Base-by-base conservation (phyloP, 345 rosid genomes). In the Gossypium herbaceum region DNA sequence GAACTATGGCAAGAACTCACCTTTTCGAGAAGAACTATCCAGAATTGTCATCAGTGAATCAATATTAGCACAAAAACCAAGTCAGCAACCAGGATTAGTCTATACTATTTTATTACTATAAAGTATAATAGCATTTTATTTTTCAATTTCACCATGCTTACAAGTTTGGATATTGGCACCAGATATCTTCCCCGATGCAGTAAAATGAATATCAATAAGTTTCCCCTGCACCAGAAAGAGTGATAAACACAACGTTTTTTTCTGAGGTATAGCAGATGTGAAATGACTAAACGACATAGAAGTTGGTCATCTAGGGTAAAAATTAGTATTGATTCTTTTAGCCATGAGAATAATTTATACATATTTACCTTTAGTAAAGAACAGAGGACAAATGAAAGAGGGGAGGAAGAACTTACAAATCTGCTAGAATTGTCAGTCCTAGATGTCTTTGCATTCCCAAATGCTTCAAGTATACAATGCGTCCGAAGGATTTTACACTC, bases 401-500 rank as follows among this genome's bases (percentile, higher is more conserved):
- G 66, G 25, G 54, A 43, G 22, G 22, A 20, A 20, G 44, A 79
- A 81, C 99, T 81, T 63, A 96, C 99, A 79, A 96, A 93, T 91
- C 99, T 84, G 71, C 98, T 96, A 51, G 99, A 93, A 82, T 92
- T 93, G 67, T 82, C 80, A 84, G 93, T 96, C 79, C 90, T 88
- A 45, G 93, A 90, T 77, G 98, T 96, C 83, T 92, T 96, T 50
- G 99, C 91, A 82, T 96, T 96, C 75, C 99, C 99, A 83, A 96
- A 96, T 82, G 98, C 94, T 85, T 96, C 98, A 56, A 96, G 98
- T 77, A 96, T 85, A 85, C 74, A 82, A 73, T 83, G 92, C 22
- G 91, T 84, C 82, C 82, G 86, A 63, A 92, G 92, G 77, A 96
- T 85, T 84, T 83, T 88, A 77, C 76, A 66, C 79, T 88, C 97